phyloP scores from a whole-genome alignment of 2,329 filamentous ascomycete genomes.

The Diplodia mutila region DNA sequence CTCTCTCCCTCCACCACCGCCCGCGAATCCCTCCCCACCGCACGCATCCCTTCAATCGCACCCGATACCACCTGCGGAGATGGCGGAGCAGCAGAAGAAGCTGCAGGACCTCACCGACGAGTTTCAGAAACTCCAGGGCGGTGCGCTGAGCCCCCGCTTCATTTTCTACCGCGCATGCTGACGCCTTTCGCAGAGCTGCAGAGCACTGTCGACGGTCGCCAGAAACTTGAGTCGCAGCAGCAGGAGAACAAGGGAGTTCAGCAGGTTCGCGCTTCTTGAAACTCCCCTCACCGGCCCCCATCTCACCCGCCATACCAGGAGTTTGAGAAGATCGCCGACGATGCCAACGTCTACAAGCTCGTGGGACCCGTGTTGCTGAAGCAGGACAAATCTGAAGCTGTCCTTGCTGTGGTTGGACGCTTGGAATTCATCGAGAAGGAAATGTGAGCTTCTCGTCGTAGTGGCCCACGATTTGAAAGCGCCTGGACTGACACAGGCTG shows the following conservation, averaged over 20 bases:
- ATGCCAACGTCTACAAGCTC: constrained; percentile 93
- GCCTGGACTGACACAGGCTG: constrained; percentile 20
- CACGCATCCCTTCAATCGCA: not conserved
- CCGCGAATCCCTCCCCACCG: not conserved
- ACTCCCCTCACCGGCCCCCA: not conserved
- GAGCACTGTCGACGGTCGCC: constrained; percentile 73
- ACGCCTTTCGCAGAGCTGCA: constrained; percentile 69
- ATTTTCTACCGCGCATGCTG: not conserved
- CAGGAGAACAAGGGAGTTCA: constrained; percentile 91
- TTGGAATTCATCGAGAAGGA: constrained; percentile 93
- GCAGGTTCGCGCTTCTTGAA: constrained; percentile 57
- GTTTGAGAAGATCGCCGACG: constrained; percentile 76
- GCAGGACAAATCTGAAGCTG: constrained; percentile 89
- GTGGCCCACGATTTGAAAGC: not conserved
- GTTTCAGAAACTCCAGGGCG: constrained; percentile 83
- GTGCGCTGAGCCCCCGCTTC: constrained; percentile 51
- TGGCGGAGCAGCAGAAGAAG: constrained; percentile 67
- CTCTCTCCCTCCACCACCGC: constrained; percentile 15
- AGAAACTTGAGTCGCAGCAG: constrained; percentile 91
- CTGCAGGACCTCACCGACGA: constrained; percentile 85
- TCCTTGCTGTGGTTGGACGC: constrained; percentile 86
- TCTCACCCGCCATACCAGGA: constrained; percentile 59
- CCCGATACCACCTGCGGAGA: constrained; percentile 9
- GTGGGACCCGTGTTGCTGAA: constrained; percentile 91
- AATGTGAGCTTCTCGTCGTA: constrained; percentile 64